Evolutionary conservation across 768 basidiomycete species (phyloP), one percentile per base, ranked within the genome.

Genomic region (Boletus coccyginus): DNA sequence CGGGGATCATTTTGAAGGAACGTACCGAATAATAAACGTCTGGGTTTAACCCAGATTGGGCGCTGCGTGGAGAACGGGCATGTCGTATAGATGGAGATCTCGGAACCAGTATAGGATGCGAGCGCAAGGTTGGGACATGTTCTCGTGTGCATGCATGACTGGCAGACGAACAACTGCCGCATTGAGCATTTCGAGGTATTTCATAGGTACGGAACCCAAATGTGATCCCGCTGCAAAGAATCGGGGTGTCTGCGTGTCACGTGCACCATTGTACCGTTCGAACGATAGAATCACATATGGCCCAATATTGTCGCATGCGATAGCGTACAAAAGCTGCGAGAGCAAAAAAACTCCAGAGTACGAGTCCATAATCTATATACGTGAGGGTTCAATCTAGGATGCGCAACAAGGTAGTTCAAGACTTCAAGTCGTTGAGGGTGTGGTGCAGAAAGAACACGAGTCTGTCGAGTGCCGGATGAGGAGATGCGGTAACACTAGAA

Each of bases 291-390:
- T 62, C 57, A 67, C 43, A 66, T 64, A 66, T 52, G 35, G 45
- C 42, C 45, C 55, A 52, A 56, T 31, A 38, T 29, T 36, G 29
- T 50, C 40, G 38, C 44, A 29, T 58, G 55, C 56, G 46, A 60
- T 63, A 70, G 57, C 62, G 50, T 68, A 70, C 60, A 65, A 61
- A 44, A 52, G 27, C 56, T 52, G 52, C 56, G 40, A 55, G 31
- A 56, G 19, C 21, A 56, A 59, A 50, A 51, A 59, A 58, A 55
- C 52, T 69, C 66, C 66, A 58, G 62, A 56, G 58, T 66, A 43
- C 53, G 21, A 55, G 68, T 69, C 68, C 68, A 58, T 63, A 66
- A 59, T 59, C 68, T 70, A 66, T 68, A 52, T 68, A 70, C 63
- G 58, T 62, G 51, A 53, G 44, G 32, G 58, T 66, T 56, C 57